Percentiles rank a stretch among this genome's conserved stretches.
Conservation (phyloP, 768 basidiomycete species). For the Suillus lakei region DNA sequence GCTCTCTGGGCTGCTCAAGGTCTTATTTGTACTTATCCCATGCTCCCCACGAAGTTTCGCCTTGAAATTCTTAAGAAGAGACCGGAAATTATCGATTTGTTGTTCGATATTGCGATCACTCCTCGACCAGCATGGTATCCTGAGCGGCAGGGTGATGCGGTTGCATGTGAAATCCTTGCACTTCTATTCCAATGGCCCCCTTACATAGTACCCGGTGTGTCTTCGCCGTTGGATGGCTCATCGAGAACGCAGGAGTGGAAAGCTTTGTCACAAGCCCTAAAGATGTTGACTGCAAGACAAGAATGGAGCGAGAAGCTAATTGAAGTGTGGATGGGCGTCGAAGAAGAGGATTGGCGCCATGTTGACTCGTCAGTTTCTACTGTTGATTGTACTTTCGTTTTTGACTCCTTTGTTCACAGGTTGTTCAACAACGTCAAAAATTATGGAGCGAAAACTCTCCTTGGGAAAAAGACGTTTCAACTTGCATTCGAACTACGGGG, state of each 20-base stretch:
- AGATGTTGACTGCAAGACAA: slow-evolving; percentile 25
- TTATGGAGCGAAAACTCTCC: slow-evolving; percentile 22
- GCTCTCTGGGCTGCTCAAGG: slow-evolving; percentile 15
- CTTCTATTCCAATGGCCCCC: slow-evolving; percentile 26
- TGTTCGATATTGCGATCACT: slow-evolving; percentile 27
- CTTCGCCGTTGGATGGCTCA: slow-evolving; percentile 9
- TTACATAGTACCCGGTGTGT: slow-evolving; percentile 23
- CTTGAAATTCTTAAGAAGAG: slow-evolving; percentile 18
- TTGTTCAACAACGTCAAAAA: slow-evolving; percentile 19
- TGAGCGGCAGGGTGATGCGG: slow-evolving; percentile 25
- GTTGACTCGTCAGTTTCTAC: slow-evolving; percentile 21
- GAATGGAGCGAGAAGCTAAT: slow-evolving; percentile 26
- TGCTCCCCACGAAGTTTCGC: slow-evolving; percentile 10
- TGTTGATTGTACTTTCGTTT: background rate
- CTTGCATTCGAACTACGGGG: slow-evolving; percentile 27
- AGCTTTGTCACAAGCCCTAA: slow-evolving; percentile 18
- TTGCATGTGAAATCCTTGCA: slow-evolving; percentile 28
- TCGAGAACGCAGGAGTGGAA: slow-evolving; percentile 24
- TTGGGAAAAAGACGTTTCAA: slow-evolving; percentile 15
- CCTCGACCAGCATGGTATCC: slow-evolving; percentile 33
- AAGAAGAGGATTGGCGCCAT: slow-evolving; percentile 26
- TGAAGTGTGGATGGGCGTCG: slow-evolving; percentile 27
- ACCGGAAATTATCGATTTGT: slow-evolving; percentile 18
- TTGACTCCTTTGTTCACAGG: slow-evolving; percentile 9
- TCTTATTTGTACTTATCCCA: slow-evolving; percentile 16